Evolutionary conservation across 176 grass and related monocot genomes (phyloP), one percentile per base, ranked within the genome.

Genomic region (Oryza glaberrima): DNA sequence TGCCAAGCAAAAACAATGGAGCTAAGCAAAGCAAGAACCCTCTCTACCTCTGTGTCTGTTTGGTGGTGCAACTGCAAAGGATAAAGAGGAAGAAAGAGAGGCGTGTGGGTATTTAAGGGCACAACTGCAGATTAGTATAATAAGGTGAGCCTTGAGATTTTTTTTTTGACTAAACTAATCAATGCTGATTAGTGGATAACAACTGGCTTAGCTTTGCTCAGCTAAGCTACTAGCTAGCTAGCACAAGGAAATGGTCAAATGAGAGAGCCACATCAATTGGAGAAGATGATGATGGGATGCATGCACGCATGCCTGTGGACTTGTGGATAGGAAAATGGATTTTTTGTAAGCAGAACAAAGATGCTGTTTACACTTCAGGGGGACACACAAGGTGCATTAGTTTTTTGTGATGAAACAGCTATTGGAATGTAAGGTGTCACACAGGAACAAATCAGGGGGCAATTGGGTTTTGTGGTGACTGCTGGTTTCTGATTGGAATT

Each of bases 181-280:
- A 32, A 51, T 9, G 7, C 34, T 2, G 10, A 15, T 22, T 48
- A 56, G 78, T 66, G 73, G 83, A 77, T 38, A 41, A 72, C 67
- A 47, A 77, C 73, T 78, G 68, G n/a, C 25, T 56, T 14, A 49
- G 47, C 47, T 48, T 13, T 12, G 47, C 47, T 56, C 5, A 56
- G 52, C 4, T 19, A 56, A 34, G 22, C 68, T 38, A 4, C 38
- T 17, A n/a, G 54, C 9, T 32, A 32, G 30, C 30, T 41, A 23
- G 75, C 6, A 20, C 49, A 26, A 11, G 3, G 40, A 36, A 64
- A 2, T 74, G 15, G 83, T 78, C 83, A 86, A 86, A 78, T 49
- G 58, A 68, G 74, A 65, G 68, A 69, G 38, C 77, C 60, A 67
- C 77, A 32, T 26, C 70, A 8, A 46, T 22, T 19, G 67, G 76